Percentiles rank a stretch among this genome's conserved stretches.
phyloP scores from a whole-genome alignment of 208 protist genomes.

The Leishmania tropica region DNA sequence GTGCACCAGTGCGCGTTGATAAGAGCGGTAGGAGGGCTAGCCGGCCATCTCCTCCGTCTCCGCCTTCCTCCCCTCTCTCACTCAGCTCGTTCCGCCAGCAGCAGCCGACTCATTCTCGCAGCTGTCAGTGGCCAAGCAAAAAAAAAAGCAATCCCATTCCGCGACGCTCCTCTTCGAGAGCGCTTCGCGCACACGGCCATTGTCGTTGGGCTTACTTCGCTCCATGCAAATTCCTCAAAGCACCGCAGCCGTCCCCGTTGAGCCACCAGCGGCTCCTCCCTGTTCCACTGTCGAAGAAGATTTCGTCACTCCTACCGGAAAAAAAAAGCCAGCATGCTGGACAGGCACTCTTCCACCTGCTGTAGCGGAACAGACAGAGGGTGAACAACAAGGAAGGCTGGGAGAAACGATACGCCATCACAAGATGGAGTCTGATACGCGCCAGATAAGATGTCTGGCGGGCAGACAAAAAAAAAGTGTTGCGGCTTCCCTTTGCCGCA shows the following conservation, averaged over 20 bases:
- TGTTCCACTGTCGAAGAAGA: not conserved
- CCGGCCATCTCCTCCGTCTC: not conserved
- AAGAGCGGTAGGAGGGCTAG: not conserved
- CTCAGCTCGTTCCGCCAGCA: not conserved
- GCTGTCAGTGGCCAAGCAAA: not conserved
- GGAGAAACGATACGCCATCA: not conserved
- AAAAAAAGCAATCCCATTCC: not conserved
- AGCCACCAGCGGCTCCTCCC: not conserved
- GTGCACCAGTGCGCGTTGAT: not conserved
- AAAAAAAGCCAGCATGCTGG: not conserved
- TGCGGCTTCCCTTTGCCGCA: not conserved
- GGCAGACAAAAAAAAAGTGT: not conserved
- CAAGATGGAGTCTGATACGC: not conserved
- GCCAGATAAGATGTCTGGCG: not conserved
- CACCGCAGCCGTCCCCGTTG: not conserved
- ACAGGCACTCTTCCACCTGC: not conserved
- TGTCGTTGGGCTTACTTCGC: not conserved
- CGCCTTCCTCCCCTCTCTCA: not conserved
- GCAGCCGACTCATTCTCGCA: not conserved
- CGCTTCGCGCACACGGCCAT: not conserved
- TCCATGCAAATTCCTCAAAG: not conserved
- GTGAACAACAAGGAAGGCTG: not conserved
- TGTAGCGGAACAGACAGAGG: not conserved
- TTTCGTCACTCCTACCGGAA: not conserved
- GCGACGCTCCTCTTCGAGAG: not conserved